Percentiles rank a stretch among this genome's conserved stretches.
phyloP scores from a whole-genome alignment of 1,284 basidiomycete species.

The Crepidotus sp. region DNA sequence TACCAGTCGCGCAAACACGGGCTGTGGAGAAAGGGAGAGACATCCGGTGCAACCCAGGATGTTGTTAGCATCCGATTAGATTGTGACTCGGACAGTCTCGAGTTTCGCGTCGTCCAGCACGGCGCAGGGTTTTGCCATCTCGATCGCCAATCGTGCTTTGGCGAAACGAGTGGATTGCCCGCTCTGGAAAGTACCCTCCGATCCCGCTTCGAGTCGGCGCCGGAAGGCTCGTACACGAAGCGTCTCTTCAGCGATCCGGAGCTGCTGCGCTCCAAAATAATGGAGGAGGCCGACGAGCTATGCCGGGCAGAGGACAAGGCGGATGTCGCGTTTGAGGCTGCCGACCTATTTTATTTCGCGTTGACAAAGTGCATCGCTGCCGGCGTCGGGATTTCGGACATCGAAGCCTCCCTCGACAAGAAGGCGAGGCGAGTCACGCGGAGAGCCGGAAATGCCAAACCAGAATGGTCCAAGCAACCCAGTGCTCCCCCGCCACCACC shows the following conservation, averaged over 20 bases:
- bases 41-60: constrained; percentile 88
- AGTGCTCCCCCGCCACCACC: constrained; percentile 24
- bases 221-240: constrained; percentile 88
- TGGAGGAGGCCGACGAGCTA: constrained; percentile 97
- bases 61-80: constrained; percentile 80
- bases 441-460: constrained; percentile 89
- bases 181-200: constrained; percentile 79
- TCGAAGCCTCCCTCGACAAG: constrained; percentile 78
- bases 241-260: constrained; percentile 79
- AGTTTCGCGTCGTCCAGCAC: constrained; percentile 89
- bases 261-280: constrained; percentile 87
- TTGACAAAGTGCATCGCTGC: constrained; percentile 80
- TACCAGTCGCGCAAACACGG: constrained; percentile 97
- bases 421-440: constrained; percentile 88
- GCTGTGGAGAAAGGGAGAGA: constrained; percentile 96
- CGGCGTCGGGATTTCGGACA: constrained; percentile 79
- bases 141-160: constrained; percentile 81
- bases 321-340: constrained; percentile 93
- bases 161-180: constrained; percentile 65
- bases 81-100: constrained; percentile 89
- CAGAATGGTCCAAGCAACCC: constrained; percentile 53
- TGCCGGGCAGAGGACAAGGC: constrained; percentile 77
- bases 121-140: constrained; percentile 94
- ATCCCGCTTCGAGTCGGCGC: constrained; percentile 68
- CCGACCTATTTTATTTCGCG: constrained; percentile 93